A percentile compares a stretch with the other conserved stretches of the same genome.
Evolutionary conservation across 1,284 basidiomycete genomes (phyloP).

Genomic region (Sporisorium scitamineum): DNA sequence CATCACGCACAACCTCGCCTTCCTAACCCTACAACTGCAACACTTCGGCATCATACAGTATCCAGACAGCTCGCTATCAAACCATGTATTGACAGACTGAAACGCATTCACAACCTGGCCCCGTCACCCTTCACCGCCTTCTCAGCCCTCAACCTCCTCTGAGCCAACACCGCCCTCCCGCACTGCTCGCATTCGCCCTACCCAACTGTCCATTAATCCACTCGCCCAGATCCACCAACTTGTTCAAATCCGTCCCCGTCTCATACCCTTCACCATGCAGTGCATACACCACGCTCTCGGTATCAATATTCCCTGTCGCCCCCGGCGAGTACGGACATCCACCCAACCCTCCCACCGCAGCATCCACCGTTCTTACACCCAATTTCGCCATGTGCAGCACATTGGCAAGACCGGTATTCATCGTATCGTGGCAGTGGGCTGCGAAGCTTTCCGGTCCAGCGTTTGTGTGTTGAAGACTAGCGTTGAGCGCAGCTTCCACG

Average conservation of each 20-base stretch:
- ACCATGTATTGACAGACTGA: not conserved
- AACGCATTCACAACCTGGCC: constrained; percentile 18
- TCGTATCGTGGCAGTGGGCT: constrained; percentile 88
- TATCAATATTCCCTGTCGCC: constrained; percentile 67
- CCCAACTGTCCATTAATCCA: constrained; percentile 50
- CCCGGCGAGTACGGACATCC: constrained; percentile 96
- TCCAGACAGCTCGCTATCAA: not conserved
- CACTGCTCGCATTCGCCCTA: constrained; percentile 39
- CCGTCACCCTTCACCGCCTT: constrained; percentile 15
- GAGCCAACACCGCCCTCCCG: constrained; percentile 55
- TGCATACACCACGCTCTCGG: constrained; percentile 82
- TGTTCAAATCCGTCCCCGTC: constrained; percentile 74
- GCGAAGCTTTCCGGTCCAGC: constrained; percentile 15
- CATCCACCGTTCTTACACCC: constrained; percentile 73
- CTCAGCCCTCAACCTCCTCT: constrained; percentile 33
- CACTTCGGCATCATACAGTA: not conserved
- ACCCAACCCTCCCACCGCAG: constrained; percentile 85
- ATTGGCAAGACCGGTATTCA: constrained; percentile 78
- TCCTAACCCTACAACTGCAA: too few relatives aligned
- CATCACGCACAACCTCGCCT: too few relatives aligned
- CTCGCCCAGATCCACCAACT: constrained; percentile 47
- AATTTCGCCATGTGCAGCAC: constrained; percentile 70
- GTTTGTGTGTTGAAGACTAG: constrained; percentile 72
- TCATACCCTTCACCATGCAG: constrained; percentile 79
- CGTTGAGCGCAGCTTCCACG: constrained; percentile 78